phyloP scores from a whole-genome alignment of 139 green algal species.

The Limnomonas spitsbergensis region DNA sequence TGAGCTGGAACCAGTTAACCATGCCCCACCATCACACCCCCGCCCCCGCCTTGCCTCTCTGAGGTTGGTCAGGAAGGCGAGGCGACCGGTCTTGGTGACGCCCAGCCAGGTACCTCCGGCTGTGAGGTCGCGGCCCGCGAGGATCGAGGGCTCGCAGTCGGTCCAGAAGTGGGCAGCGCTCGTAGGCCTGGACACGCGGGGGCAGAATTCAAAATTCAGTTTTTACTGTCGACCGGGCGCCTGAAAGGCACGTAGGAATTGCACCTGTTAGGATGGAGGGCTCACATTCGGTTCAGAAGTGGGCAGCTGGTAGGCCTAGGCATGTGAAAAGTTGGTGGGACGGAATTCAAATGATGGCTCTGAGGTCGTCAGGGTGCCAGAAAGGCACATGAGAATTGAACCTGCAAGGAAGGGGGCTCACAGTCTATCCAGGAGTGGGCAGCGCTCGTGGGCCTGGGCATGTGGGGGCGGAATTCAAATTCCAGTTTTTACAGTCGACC shows the following conservation, averaged over 20 bases:
- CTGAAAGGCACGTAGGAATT: no score
- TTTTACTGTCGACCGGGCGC: no score
- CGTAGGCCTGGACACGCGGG: conserved; percentile 43
- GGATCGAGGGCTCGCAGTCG: conserved; percentile 34
- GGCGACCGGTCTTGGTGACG: conserved; percentile 45
- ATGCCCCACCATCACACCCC: no score
- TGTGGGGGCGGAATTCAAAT: neutral
- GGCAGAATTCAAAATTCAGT: neutral
- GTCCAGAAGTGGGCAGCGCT: conserved; percentile 50
- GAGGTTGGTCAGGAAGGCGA: conserved; percentile 69
- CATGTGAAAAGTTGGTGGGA: neutral
- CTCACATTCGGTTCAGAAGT: conserved; percentile 51
- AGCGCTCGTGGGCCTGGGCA: conserved; percentile 48
- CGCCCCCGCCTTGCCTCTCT: conserved; percentile 45
- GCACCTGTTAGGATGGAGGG: conserved; percentile 53
- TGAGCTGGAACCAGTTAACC: neutral
- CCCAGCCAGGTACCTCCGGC: conserved; percentile 69
- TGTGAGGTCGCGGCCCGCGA: conserved; percentile 57
- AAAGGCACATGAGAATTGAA: no score
- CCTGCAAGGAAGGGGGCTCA: conserved; percentile 49
- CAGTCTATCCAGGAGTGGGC: conserved; percentile 59
- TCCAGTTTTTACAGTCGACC: no score
- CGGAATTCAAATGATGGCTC: neutral
- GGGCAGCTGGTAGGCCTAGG: conserved; percentile 50
- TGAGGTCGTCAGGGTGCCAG: no score